These are phyloP conservation scores for Leccinum subfulvum DNA, from an alignment of 1,284 basidiomycete species.

Conservation along the genomic window DNA sequence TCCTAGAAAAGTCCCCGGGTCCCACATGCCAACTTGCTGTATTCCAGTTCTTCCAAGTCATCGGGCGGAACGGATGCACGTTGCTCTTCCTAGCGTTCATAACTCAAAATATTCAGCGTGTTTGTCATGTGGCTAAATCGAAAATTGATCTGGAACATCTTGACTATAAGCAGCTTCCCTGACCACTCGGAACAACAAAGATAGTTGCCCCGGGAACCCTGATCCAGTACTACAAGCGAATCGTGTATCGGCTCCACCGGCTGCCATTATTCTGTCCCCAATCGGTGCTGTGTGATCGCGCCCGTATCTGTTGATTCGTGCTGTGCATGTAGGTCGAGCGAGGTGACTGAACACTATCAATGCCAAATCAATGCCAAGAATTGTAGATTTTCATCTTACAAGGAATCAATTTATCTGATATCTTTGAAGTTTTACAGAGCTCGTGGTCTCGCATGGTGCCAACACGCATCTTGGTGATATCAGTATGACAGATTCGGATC, in stretches of 20 bases:
- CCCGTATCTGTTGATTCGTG: constrained; percentile 9
- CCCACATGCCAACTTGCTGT: constrained; percentile 32
- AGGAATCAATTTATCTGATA: constrained; percentile 15
- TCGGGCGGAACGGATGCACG: constrained; percentile 20
- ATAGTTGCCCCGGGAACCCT: constrained; percentile 23
- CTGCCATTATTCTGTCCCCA: constrained; percentile 11
- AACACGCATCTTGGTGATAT: constrained; percentile 12
- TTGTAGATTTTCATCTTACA: background rate
- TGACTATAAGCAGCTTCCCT: constrained; percentile 29
- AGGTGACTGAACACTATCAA: constrained; percentile 9
- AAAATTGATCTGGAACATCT: constrained; percentile 22
- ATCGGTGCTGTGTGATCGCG: constrained; percentile 13
- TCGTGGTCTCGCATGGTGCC: constrained; percentile 14
- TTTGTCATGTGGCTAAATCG: constrained; percentile 35
- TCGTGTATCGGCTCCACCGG: constrained; percentile 24
- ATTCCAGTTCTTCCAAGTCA: constrained; percentile 18
- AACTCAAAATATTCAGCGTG: constrained; percentile 21
- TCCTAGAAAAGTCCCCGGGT: constrained; percentile 25
- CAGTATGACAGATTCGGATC: constrained; percentile 6
- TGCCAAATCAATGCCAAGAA: background rate
- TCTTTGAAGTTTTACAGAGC: background rate
- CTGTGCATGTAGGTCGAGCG: background rate
- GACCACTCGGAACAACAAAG: constrained; percentile 30
- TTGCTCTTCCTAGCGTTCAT: constrained; percentile 16
- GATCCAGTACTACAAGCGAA: constrained; percentile 18